Evolutionary conservation across 176 grass and related monocot genomes (phyloP), one percentile per base, ranked within the genome.

Genomic region (Cocos nucifera): DNA sequence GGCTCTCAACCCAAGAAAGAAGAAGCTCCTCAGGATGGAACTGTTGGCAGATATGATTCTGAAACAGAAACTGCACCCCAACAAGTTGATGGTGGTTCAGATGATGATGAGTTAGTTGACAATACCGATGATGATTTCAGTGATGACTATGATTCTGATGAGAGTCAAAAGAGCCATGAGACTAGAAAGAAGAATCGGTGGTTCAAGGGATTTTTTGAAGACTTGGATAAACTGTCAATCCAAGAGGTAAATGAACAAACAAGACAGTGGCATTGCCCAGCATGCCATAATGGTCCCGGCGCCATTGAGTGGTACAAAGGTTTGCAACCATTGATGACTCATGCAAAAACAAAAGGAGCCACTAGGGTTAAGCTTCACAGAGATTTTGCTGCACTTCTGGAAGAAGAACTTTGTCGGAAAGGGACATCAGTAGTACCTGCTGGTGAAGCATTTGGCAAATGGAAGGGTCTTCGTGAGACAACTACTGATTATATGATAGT

Each of bases 261-360:
- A 53, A 80, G 79, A 55, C 73, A 66, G 51, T 92, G 76, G 76
- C 87, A 92, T 59, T 97, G 87, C 55, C 78, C 87, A 0, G 93
- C 93, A 67, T 97, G 87, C 78, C 59, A 81, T 69, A 91, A 97
- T 39, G 93, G 87, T 62, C 93, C 93, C 67, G 87, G 93, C 72
- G 87, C 87, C 44, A 92, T 97, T 27, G 81, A 81, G 1, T 97
- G 93, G 87, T 97, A 85, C 70, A 88, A 80, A 73, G 93, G 93
- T 28, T 70, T 97, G 51, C 87, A 92, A 55, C 79, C 84, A 61
- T 72, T 97, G 51, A 73, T 83, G 70, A 81, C 66, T 30, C 87
- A 97, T 80, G 84, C 84, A 51, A 97, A 66, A 54, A 97, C 87
- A 24, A 97, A 97, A 72, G 93, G 87, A 48, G 55, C 87, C 27